phyloP scores from a whole-genome alignment of 2,329 filamentous ascomycete genomes.

The Neopestalotiopsis clavispora region DNA sequence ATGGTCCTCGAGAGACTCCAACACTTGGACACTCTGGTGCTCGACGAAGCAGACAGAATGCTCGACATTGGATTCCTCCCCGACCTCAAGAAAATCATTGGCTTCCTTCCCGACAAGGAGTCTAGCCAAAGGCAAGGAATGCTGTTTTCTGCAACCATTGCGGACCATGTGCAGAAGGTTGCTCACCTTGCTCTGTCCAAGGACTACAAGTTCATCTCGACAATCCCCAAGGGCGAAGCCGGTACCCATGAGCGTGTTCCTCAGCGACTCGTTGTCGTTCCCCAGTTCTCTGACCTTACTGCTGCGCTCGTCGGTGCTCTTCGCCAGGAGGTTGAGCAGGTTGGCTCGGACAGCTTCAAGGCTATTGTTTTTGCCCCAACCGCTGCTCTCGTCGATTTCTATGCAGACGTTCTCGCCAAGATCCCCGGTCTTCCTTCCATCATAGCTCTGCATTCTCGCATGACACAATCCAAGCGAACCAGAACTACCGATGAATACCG shows the following conservation, averaged over 20 bases:
- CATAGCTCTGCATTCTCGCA: constrained; percentile 54
- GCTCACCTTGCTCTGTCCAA: constrained; percentile 71
- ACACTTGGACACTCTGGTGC: constrained; percentile 76
- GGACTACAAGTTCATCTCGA: constrained; percentile 81
- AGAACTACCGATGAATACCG: constrained; percentile 69
- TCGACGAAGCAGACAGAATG: constrained; percentile 83
- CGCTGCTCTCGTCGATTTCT: constrained; percentile 56
- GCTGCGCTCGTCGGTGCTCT: constrained; percentile 63
- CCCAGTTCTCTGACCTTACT: constrained; percentile 72
- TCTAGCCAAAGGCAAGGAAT: constrained; percentile 70
- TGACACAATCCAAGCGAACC: constrained; percentile 54
- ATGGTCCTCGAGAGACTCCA: constrained; percentile 70
- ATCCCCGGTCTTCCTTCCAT: constrained; percentile 47
- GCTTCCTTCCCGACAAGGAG: constrained; percentile 67
- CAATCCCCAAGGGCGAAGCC: constrained; percentile 74
- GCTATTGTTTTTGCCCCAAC: constrained; percentile 81
- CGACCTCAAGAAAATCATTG: constrained; percentile 77
- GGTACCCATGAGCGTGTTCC: constrained; percentile 79
- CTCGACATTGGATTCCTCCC: constrained; percentile 87
- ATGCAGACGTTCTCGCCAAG: constrained; percentile 48
- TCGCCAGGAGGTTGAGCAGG: constrained; percentile 44
- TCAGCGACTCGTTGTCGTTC: constrained; percentile 70
- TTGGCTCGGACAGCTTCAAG: constrained; percentile 67
- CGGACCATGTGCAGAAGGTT: constrained; percentile 76
- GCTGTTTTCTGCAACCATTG: constrained; percentile 86